Base-by-base conservation (phyloP, 2,329 filamentous ascomycete genomes). In the Cytospora paraplurivora region DNA sequence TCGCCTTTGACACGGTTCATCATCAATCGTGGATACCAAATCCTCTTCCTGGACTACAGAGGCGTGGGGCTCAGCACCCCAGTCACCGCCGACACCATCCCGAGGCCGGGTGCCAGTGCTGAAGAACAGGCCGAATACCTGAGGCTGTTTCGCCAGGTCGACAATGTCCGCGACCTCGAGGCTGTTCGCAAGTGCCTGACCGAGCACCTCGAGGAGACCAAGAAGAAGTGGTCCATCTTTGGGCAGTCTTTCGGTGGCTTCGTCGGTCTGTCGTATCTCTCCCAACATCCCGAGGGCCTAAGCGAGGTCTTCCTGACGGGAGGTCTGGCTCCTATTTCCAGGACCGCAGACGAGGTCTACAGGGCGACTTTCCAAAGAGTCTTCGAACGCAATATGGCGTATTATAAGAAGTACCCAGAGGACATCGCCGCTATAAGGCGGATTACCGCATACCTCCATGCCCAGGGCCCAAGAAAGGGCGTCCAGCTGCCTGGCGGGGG, bases 191-290 rank as follows among this genome's bases (percentile, higher is more conserved):
- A 87, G 70, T 88, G 83, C 47, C 79, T 98, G 60, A 95, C 90
- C 0, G 78, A 81, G 6, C 85, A 88, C 58, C 87, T 90, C 0
- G 79, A 84, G 27, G 85, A 89, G 55, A 33, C 15, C 41, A 87
- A 90, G 72, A 85, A 87, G 73, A 88, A 88, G 73, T 97, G 93
- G 94, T 90, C 88, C 63, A 84, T 95, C 35, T 89, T 96, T 67
- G 94, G 94, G 10, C 94, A 97, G 77, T 93, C 89, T 17, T 98
- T 96, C 75, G 94, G 94, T 47, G 94, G 94, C 1, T 97, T 97
- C 75, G 91, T 93, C 72, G 84, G 82, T 55, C 81, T 92, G 38
- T 94, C 90, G 8, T 98, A 97, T 74, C 83, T 98, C 17, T 95
- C 90, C 2, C 87, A 91, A 73, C 88, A 85, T 69, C 91, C 92